Conservation (phyloP, 768 basidiomycete species). For the Leucosporidium yakuticum region DNA sequence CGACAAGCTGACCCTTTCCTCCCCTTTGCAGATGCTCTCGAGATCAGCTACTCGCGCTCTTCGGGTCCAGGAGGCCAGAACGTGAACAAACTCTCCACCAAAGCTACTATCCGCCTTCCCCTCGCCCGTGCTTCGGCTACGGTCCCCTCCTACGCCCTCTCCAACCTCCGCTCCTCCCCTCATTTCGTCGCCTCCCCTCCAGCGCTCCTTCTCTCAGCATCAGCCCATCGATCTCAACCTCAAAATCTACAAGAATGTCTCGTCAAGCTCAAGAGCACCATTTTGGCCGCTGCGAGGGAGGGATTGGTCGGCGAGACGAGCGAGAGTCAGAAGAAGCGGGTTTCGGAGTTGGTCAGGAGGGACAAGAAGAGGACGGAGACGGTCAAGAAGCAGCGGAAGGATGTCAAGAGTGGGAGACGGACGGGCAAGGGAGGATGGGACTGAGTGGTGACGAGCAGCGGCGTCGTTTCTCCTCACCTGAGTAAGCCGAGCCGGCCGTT, state of each 20-base stretch:
- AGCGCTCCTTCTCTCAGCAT: conserved; percentile 32
- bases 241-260: conserved; percentile 31
- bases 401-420: conserved; percentile 7
- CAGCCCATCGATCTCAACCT: conserved; percentile 24
- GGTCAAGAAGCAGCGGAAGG: conserved; percentile 5
- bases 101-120: conserved; percentile 32
- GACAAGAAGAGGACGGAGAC: conserved; percentile 3
- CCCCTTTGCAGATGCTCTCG: conserved; percentile 10
- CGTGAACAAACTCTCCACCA: conserved; percentile 37
- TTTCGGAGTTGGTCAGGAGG: neutral
- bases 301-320: neutral
- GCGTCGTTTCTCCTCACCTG: no score
- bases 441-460: neutral
- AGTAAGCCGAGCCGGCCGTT: no score
- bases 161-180: conserved; percentile 16
- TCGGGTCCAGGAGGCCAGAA: conserved; percentile 37
- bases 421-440: neutral
- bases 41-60: conserved; percentile 28
- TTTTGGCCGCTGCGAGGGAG: neutral
- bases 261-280: conserved; percentile 21
- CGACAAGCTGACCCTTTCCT: neutral
- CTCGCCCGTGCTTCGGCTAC: conserved; percentile 8
- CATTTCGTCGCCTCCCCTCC: conserved; percentile 12
- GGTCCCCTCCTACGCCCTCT: conserved; percentile 19
- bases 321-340: neutral